Evolutionary conservation across 768 basidiomycete species (phyloP).

Genomic region (Mrakia blollopis): DNA sequence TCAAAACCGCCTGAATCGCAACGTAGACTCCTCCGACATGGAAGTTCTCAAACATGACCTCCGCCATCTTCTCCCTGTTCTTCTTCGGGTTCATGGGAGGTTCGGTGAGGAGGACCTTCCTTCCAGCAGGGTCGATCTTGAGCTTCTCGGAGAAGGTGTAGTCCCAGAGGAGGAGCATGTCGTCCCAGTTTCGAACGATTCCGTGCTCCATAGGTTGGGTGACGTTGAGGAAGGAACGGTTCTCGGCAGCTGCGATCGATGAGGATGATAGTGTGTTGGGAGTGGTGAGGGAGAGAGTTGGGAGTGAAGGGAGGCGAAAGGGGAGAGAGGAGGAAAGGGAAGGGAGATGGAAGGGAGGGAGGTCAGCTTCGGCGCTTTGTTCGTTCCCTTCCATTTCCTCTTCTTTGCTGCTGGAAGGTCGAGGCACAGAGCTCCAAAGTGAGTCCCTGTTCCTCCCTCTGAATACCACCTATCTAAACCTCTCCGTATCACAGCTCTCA

Average conservation of each 20-base stretch:
- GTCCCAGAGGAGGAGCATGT: slow-evolving; percentile 97
- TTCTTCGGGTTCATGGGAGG: slow-evolving; percentile 98
- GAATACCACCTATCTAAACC: too few species aligned
- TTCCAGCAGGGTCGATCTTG: slow-evolving; percentile 73
- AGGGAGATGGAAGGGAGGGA: not conserved
- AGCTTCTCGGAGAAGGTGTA: slow-evolving; percentile 95
- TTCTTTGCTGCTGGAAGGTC: not conserved
- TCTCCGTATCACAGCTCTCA: not conserved
- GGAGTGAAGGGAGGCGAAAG: not conserved
- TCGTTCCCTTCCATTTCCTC: not conserved
- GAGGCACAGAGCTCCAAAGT: too few species aligned
- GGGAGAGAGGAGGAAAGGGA: not conserved
- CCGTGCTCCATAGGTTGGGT: slow-evolving; percentile 99
- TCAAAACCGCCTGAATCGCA: slow-evolving; percentile 96
- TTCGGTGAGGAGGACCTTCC: slow-evolving; percentile 90
- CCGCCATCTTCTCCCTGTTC: slow-evolving; percentile 87
- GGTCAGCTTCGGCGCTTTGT: slow-evolving; percentile 10
- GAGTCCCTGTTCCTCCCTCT: too few species aligned
- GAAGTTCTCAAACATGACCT: slow-evolving; percentile 99
- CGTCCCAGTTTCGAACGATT: slow-evolving; percentile 97
- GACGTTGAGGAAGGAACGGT: slow-evolving; percentile 91
- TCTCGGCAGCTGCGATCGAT: slow-evolving; percentile 60
- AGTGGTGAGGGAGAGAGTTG: not conserved
- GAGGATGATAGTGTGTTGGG: not conserved
- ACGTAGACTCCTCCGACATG: slow-evolving; percentile 94